Evolutionary conservation across 129 eudicot species (phyloP).

Genomic region (sunflower (Helianthus annuus)): HanXRQr2.0-SUNRISE NC_035447.2:103955633-103956132

Average conservation of each 20-base stretch:
- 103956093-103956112: slow-evolving; percentile 69
- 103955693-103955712: slow-evolving; percentile 90
- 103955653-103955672: background rate
- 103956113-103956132: slow-evolving; percentile 86
- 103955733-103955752: slow-evolving; percentile 58
- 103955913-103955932: slow-evolving; percentile 68
- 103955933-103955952: slow-evolving; percentile 42
- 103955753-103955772: slow-evolving; percentile 32
- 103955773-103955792: slow-evolving; percentile 56
- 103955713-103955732: slow-evolving; percentile 79
- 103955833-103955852: background rate
- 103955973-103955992: slow-evolving; percentile 80
- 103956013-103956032: slow-evolving; percentile 88
- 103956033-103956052: slow-evolving; percentile 60
- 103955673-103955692: slow-evolving; percentile 86
- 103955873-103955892: slow-evolving; percentile 5
- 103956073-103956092: slow-evolving; percentile 69
- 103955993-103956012: slow-evolving; percentile 64
- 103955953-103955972: slow-evolving; percentile 76
- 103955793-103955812: slow-evolving; percentile 78
- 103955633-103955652: background rate
- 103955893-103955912: slow-evolving; percentile 81
- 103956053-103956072: slow-evolving; percentile 54
- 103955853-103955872: background rate
- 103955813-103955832: slow-evolving; percentile 60